Conservation (phyloP, 2,329 filamentous ascomycete species). For the Hypoxylon sp. region DNA sequence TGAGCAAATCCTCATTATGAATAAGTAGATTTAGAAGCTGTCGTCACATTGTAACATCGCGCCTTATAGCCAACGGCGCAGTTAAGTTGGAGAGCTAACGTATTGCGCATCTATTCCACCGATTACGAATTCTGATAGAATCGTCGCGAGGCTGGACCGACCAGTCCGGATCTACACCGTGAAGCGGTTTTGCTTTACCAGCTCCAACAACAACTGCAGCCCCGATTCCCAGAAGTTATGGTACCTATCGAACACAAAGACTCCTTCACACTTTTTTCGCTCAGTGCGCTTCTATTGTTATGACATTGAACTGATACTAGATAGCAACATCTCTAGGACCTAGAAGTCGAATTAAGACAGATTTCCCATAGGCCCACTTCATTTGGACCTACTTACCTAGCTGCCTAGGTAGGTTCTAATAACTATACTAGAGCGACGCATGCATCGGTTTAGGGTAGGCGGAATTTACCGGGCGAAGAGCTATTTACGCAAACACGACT, state of each 20-base stretch:
- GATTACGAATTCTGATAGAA: conserved; percentile 7
- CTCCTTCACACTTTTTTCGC: neutral
- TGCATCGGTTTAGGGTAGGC: conserved; percentile 30
- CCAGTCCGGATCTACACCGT: conserved; percentile 24
- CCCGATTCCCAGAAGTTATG: neutral
- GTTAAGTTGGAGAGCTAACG: neutral
- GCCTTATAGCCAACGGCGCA: conserved; percentile 14
- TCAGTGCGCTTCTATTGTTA: neutral
- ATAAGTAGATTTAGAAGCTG: conserved; percentile 18
- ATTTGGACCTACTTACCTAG: no score
- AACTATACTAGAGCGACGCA: neutral
- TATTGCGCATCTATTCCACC: conserved; percentile 5
- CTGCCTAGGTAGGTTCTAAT: neutral
- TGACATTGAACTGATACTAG: neutral
- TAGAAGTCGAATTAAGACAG: no score
- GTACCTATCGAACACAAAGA: neutral
- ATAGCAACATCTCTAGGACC: neutral
- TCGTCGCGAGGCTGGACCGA: conserved; percentile 18
- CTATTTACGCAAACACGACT: conserved; percentile 19
- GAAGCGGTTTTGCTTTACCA: conserved; percentile 12
- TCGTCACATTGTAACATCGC: conserved; percentile 42
- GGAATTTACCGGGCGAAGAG: conserved; percentile 10
- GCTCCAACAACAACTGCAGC: neutral
- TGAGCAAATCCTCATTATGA: conserved; percentile 7
- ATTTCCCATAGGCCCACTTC: no score